phyloP scores from a whole-genome alignment of 805 yeast genomes.

The Saccharomycopsis sp. region DNA sequence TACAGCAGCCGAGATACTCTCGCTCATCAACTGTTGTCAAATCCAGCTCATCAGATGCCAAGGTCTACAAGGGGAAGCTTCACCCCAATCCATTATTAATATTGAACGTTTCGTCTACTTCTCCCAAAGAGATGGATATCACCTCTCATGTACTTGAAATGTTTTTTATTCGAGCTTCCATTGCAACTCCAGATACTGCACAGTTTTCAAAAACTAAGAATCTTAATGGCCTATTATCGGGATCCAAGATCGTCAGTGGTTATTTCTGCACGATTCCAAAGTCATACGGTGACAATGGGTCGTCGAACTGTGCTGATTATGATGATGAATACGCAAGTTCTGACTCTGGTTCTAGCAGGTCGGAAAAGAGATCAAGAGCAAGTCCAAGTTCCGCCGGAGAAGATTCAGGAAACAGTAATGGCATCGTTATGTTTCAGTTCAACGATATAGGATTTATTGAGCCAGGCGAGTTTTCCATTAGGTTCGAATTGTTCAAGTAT shows the following conservation, averaged over 20 bases:
- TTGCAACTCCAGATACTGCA: not conserved
- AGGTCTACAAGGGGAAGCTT: slow-evolving; percentile 2
- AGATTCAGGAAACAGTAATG: not conserved
- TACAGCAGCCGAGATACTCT: not conserved
- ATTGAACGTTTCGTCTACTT: not conserved
- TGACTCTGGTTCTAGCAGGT: not conserved
- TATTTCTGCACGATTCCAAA: not conserved
- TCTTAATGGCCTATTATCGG: not conserved
- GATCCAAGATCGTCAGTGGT: not conserved
- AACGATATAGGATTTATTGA: not conserved
- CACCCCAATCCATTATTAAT: slow-evolving; percentile 7
- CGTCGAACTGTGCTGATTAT: not conserved
- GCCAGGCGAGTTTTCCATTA: not conserved
- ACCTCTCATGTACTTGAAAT: not conserved
- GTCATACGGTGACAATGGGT: not conserved
- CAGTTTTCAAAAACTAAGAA: not conserved
- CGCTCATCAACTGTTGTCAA: not conserved
- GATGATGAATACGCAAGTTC: not conserved
- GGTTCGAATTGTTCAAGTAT: slow-evolving; percentile 2
- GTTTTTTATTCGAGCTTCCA: slow-evolving; percentile 2
- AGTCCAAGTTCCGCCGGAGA: not conserved
- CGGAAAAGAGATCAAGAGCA: not conserved
- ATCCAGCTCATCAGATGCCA: not conserved
- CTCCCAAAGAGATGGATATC: not conserved
- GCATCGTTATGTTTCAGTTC: not conserved